Evolutionary conservation across 2,329 filamentous ascomycete genomes (phyloP), one percentile per base, ranked within the genome.

Genomic region (Blumeria graminis): DNA sequence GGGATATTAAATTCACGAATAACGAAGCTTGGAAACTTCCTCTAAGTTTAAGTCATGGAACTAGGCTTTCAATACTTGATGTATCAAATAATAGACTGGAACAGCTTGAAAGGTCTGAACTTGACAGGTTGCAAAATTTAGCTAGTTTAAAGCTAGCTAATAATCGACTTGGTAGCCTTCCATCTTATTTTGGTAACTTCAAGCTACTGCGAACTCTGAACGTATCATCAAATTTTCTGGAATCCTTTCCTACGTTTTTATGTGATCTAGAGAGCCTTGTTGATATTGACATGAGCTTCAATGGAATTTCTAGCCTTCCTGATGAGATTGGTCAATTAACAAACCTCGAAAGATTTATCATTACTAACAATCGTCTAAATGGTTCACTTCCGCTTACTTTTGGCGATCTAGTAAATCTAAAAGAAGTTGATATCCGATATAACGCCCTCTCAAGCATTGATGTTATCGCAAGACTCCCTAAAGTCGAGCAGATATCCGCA

Each of bases 251-350:
- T 0, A 74, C 82, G 22, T 93, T 94, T 63, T 73, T 98, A 22
- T 90, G 87, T 68, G 76, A 86, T 28, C 71, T 98, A 18, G 80
- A 80, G 61, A 88, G 83, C 46, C 71, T 98, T 50, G 85, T 94
- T 11, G 90, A 98, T 66, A 77, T 98, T 43, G 92, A 98, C 64
- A 80, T 98, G 65, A 96, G 90, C 67, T 98, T 98, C 76, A 98
- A 98, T 66, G 78, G 82, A 43, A 94, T 98, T 60, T 77, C 78
- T 10, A 77, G 73, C 56, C 71, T 98, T 7, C 88, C 89, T 0
- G 80, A 82, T 13, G 72, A 81, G 60, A 85, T 98, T 61, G 86
- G 88, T 6, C 79, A 80, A 56, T 70, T 98, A 57, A 79, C 75
- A 57, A 86, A 81, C 56, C 71, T 98, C 39, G 92, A 96, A 69